Base-by-base conservation (phyloP, 1,284 basidiomycete species). In the Ganoderma sp. region DNA sequence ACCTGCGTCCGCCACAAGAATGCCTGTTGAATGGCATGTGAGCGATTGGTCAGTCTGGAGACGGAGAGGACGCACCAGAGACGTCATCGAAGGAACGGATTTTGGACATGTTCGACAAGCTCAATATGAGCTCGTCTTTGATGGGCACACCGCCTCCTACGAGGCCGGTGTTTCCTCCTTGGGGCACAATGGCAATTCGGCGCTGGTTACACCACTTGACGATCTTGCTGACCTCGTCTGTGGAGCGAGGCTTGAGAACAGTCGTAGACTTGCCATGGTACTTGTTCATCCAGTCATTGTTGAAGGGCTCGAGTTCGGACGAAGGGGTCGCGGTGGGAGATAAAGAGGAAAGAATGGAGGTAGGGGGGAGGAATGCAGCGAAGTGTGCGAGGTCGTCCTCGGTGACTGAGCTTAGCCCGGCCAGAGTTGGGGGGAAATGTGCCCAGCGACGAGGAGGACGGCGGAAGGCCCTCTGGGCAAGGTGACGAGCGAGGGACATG, bases 211-310 rank as follows among this genome's bases (percentile, higher is more conserved):
- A 98, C 83, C 90, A 94, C 78, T 90, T 91, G 76, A 98, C 84
- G 62, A 99, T 92, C 71, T 92, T 84, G 75, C 93, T 92, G 75
- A 99, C 95, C 81, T 99, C 91, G 73, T 93, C 82, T 0, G 95
- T 94, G 1, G 92, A 90, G 76, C 91, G 94, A 15, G 97, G 97
- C 79, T 93, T 95, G 70, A 99, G 84, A 17, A 99, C 93, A 32
- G 96, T 93, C 39, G 89, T 89, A 25, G 94, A 89, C 50, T 86
- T 82, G 25, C 97, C 98, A 68, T 88, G 87, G 79, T 98, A 99
- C 81, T 98, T 98, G 77, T 93, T 92, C 93, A 99, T 96, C 97
- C 97, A 99, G 80, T 99, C 97, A 74, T 88, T 85, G 80, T 99
- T 99, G 85, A 88, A 98, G 0, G 82, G 84, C 22, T 87, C 86